Percentiles rank a stretch among this genome's conserved stretches.
Conservation (phyloP, 23 red algal genomes). For the Gracilariopsis chorda region DNA sequence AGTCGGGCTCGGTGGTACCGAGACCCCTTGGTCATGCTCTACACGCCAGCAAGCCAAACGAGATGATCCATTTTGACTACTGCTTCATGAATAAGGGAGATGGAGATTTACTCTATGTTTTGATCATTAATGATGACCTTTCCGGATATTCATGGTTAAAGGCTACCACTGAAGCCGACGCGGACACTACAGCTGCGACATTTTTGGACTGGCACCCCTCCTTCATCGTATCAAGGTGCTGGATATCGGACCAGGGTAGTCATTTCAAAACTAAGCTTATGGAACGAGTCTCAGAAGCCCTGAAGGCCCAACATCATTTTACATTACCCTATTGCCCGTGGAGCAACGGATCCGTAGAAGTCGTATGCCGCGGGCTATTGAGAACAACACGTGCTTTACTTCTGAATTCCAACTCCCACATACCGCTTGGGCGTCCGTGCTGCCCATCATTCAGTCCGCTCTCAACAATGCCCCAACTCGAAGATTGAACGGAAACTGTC, state of each 20-base stretch:
- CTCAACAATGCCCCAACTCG: neutral
- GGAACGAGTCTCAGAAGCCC: neutral
- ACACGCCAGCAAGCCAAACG: neutral
- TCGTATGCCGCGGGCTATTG: neutral
- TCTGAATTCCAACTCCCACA: neutral
- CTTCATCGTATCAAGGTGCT: neutral
- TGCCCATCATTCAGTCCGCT: neutral
- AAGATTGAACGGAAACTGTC: neutral
- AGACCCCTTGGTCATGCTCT: neutral
- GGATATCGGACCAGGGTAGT: conserved; percentile 6
- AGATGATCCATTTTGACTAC: neutral
- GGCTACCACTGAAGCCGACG: neutral
- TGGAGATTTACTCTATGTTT: neutral
- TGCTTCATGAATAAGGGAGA: neutral
- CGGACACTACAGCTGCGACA: neutral
- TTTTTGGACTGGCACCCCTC: neutral
- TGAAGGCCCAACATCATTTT: conserved; percentile 26
- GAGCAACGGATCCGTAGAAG: conserved; percentile 30
- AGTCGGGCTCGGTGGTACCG: neutral
- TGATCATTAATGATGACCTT: neutral
- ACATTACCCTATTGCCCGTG: conserved; percentile 27
- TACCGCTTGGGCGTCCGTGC: neutral
- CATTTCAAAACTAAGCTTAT: conserved; percentile 17
- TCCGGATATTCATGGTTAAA: neutral
- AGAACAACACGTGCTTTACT: neutral